phyloP scores from a whole-genome alignment of 176 grass and related monocot genomes.

The Oryza australiensis region DNA sequence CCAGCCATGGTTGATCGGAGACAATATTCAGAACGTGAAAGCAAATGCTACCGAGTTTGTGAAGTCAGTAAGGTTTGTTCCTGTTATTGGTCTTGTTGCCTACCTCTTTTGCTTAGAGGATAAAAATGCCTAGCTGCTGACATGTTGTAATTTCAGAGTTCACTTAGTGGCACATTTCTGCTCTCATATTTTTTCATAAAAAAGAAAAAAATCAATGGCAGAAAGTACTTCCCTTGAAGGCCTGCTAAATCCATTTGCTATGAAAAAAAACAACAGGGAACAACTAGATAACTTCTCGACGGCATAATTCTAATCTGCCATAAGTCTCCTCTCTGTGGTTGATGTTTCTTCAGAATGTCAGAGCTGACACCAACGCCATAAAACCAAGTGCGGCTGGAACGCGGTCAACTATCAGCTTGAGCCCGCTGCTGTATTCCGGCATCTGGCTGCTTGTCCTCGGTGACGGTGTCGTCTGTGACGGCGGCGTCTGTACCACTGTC shows the following conservation, averaged over 20 bases:
- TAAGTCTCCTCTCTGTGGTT: not conserved
- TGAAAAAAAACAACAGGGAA: not conserved
- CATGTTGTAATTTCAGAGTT: not conserved
- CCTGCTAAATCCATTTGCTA: constrained; percentile 2
- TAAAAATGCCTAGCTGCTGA: not conserved
- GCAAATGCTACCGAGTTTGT: constrained; percentile 38
- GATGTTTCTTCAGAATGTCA: constrained; percentile 41
- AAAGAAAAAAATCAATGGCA: not conserved
- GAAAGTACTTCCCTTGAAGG: not conserved
- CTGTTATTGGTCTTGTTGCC: constrained; percentile 70
- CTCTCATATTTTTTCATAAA: not conserved
- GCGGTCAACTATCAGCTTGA: constrained; percentile 24
- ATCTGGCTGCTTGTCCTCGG: too few species aligned
- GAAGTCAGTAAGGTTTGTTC: constrained; percentile 59
- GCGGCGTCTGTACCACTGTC: not conserved
- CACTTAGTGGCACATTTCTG: not conserved
- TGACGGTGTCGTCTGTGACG: too few species aligned
- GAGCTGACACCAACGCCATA: constrained; percentile 27
- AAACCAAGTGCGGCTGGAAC: constrained; percentile 33
- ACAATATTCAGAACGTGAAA: constrained; percentile 74
- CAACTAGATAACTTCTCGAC: constrained; percentile 9
- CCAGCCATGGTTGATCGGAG: constrained; percentile 90
- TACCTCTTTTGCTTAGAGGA: constrained; percentile 68
- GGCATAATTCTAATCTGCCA: not conserved
- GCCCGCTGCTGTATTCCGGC: constrained; percentile 51